These are phyloP conservation scores for Trichosanthes cucumerina DNA, from an alignment of 306 rosid species.

Conservation along the genomic window DNA sequence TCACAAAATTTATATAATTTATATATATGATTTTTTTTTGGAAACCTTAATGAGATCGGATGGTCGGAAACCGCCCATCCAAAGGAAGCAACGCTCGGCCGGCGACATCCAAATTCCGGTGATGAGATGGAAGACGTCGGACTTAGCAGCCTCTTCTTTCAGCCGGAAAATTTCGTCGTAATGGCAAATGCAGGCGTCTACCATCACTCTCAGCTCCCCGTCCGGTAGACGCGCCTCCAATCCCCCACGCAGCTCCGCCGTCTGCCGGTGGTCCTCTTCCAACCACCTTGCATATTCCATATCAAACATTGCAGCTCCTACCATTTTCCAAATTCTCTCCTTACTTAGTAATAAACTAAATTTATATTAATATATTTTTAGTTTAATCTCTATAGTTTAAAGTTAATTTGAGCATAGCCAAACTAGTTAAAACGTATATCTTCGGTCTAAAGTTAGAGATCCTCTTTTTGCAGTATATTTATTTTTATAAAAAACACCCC, in stretches of 20 bases:
- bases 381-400: too few species aligned
- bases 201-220: conserved; percentile 38
- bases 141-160: conserved; percentile 55
- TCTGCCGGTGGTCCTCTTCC: conserved; percentile 73
- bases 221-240: conserved; percentile 54
- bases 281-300: conserved; percentile 93
- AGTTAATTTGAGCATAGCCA: too few species aligned
- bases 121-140: conserved; percentile 77
- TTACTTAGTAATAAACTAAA: too few species aligned
- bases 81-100: conserved; percentile 83
- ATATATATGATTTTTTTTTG: too few species aligned
- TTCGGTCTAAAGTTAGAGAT: too few species aligned
- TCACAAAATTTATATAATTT: too few species aligned
- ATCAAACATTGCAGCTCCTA: conserved; percentile 87
- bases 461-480: too few species aligned
- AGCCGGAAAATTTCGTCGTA: conserved; percentile 67
- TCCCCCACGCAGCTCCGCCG: conserved; percentile 56
- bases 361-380: too few species aligned
- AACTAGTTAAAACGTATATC: too few species aligned
- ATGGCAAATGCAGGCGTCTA: conserved; percentile 58
- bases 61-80: conserved; percentile 93
- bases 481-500: too few species aligned
- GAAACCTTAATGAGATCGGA: conserved; percentile 73
- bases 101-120: conserved; percentile 78
- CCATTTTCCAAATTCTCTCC: not conserved